These are phyloP conservation scores for Boletus pseudopeckii DNA, from an alignment of 768 basidiomycete genomes.

Conservation along the genomic window DNA sequence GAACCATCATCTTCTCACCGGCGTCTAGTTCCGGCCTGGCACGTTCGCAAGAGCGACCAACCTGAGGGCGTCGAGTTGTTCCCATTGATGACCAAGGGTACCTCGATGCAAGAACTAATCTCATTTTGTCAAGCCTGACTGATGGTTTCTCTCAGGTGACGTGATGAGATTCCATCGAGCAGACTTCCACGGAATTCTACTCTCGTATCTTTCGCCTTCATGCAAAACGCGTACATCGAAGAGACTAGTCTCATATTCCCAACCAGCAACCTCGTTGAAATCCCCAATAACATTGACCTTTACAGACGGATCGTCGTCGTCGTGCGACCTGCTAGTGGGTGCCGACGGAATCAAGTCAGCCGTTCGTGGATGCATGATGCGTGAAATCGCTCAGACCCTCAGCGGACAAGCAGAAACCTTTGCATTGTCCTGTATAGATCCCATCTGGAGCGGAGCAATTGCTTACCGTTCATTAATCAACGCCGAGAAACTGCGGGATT, in stretches of 20 bases:
- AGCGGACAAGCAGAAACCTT: constrained; percentile 39
- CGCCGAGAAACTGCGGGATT: constrained; percentile 42
- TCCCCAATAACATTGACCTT: constrained; percentile 48
- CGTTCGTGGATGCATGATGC: constrained; percentile 37
- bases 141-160: constrained; percentile 36
- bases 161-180: constrained; percentile 58
- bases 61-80: constrained; percentile 51
- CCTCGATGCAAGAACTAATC: not conserved
- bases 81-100: constrained; percentile 56
- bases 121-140: not conserved
- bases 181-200: constrained; percentile 60
- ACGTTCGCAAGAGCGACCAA: constrained; percentile 61
- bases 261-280: constrained; percentile 34
- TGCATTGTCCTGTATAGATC: constrained; percentile 43
- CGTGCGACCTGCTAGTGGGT: constrained; percentile 65
- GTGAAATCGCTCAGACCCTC: constrained; percentile 30
- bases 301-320: constrained; percentile 55
- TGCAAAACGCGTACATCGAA: constrained; percentile 52
- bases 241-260: constrained; percentile 55
- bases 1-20: not conserved
- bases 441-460: constrained; percentile 56
- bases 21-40: constrained; percentile 47
- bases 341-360: constrained; percentile 67
- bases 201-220: constrained; percentile 44
- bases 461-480: constrained; percentile 61